These are phyloP conservation scores for Chalaropsis thielavioides DNA, from an alignment of 2,329 filamentous ascomycete genomes.

Conservation along the genomic window DNA sequence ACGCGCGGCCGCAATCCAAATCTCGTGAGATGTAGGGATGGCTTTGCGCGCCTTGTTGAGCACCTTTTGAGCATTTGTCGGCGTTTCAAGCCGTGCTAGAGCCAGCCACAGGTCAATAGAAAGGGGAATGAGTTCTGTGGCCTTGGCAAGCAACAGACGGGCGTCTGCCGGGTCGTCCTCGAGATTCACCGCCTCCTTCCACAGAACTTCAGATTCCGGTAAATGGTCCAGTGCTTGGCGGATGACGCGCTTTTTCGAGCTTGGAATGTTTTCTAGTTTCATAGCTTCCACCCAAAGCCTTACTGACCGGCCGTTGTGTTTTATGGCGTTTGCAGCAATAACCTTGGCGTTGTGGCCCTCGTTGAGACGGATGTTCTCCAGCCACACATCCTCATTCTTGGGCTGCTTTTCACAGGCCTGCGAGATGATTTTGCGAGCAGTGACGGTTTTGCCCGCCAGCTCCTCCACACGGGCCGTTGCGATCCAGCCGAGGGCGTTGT, in stretches of 20 bases:
- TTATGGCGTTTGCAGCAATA: slow-evolving; percentile 84
- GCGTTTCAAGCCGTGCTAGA: slow-evolving; percentile 73
- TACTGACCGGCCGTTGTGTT: slow-evolving; percentile 78
- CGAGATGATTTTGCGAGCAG: slow-evolving; percentile 75
- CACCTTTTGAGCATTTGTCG: slow-evolving; percentile 85
- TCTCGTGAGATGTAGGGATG: slow-evolving; percentile 80
- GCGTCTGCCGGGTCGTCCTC: slow-evolving; percentile 86
- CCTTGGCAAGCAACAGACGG: slow-evolving; percentile 76
- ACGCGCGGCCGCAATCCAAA: slow-evolving; percentile 90
- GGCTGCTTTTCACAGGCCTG: slow-evolving; percentile 83
- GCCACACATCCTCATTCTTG: slow-evolving; percentile 87
- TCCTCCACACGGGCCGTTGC: slow-evolving; percentile 87
- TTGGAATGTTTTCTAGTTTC: slow-evolving; percentile 68
- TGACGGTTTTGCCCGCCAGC: slow-evolving; percentile 77
- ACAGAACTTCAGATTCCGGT: slow-evolving; percentile 87
- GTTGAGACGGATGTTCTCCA: slow-evolving; percentile 89
- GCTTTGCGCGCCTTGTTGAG: slow-evolving; percentile 91
- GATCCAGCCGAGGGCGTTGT: slow-evolving; percentile 90
- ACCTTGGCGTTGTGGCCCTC: slow-evolving; percentile 88
- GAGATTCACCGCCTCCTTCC: slow-evolving; percentile 93
- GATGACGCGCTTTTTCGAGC: slow-evolving; percentile 84
- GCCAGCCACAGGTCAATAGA: slow-evolving; percentile 94
- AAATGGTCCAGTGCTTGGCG: slow-evolving; percentile 84
- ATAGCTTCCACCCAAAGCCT: slow-evolving; percentile 91
- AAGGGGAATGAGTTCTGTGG: slow-evolving; percentile 84